These are phyloP conservation scores for Exophiala xenobiotica DNA, from an alignment of 2,329 filamentous ascomycete species.

Conservation along the genomic window DNA sequence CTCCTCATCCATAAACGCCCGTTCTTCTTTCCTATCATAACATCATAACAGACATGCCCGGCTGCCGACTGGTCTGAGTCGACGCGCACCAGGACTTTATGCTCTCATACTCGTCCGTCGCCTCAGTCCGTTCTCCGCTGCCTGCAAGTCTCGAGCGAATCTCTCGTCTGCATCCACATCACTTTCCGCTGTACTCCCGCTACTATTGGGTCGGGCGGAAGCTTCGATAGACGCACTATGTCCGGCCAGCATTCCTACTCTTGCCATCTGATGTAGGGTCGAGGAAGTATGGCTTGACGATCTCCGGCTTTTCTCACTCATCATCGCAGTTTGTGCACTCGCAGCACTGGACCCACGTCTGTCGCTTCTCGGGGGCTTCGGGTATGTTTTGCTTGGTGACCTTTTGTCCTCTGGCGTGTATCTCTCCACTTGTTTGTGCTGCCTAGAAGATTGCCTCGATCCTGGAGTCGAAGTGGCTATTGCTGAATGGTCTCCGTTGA, in stretches of 20 bases:
- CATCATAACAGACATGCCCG: constrained; percentile 12
- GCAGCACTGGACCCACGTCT: constrained; percentile 26
- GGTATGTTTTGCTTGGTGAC: constrained; percentile 18
- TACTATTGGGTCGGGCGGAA: constrained; percentile 10
- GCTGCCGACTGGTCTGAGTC: too few species aligned
- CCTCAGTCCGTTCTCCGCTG: constrained; percentile 29
- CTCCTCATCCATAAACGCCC: constrained; percentile 12
- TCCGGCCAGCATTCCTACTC: constrained; percentile 8
- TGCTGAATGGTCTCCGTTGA: constrained; percentile 30
- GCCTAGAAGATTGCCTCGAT: constrained; percentile 47
- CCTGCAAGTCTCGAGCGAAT: constrained; percentile 29
- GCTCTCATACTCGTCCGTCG: constrained; percentile 29
- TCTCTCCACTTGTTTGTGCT: constrained; percentile 43
- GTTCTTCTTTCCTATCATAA: constrained; percentile 14
- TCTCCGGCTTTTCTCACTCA: constrained; percentile 23
- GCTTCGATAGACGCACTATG: constrained; percentile 14
- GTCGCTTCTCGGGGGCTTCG: constrained; percentile 13
- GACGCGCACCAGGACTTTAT: too few species aligned
- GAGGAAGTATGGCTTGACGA: constrained; percentile 29
- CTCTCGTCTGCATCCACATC: constrained; percentile 28
- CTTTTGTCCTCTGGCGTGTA: constrained; percentile 38
- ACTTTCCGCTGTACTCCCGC: constrained; percentile 21
- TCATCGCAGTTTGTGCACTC: constrained; percentile 18
- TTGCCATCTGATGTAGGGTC: constrained; percentile 20
- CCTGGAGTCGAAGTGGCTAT: constrained; percentile 36